Percentiles rank a stretch among this genome's conserved stretches.
These are phyloP conservation scores for Saccharomyces paradoxus DNA, from an alignment of 805 yeast genomes.

Conservation along the genomic window DNA sequence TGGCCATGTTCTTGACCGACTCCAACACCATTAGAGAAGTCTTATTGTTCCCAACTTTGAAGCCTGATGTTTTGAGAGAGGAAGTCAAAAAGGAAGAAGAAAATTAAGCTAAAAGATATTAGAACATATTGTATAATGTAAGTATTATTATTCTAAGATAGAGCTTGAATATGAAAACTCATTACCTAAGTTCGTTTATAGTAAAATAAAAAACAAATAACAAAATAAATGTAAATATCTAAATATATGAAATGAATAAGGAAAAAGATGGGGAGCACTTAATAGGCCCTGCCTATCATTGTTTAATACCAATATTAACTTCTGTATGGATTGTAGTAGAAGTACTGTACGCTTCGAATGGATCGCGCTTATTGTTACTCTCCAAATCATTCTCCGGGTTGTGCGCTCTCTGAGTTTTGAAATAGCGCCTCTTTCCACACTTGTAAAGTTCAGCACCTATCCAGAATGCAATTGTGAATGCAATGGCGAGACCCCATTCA, in stretches of 20 bases:
- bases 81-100: slow-evolving; percentile 26
- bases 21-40: slow-evolving; percentile 97
- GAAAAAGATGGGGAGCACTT: not conserved
- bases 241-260: not conserved
- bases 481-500: slow-evolving; percentile 76
- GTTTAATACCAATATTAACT: slow-evolving; percentile 5
- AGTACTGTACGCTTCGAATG: slow-evolving; percentile 51
- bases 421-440: slow-evolving; percentile 50
- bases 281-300: not conserved
- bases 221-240: not conserved
- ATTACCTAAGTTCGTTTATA: not conserved
- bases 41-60: slow-evolving; percentile 94
- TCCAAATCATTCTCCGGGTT: slow-evolving; percentile 62
- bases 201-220: not conserved
- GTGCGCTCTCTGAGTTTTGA: slow-evolving; percentile 36
- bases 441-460: slow-evolving; percentile 61
- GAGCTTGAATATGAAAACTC: not conserved
- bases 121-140: not conserved
- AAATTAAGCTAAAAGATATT: not conserved
- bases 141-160: not conserved
- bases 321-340: slow-evolving; percentile 38
- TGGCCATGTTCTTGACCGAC: slow-evolving; percentile 95
- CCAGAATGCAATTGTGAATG: slow-evolving; percentile 49
- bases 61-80: slow-evolving; percentile 61
- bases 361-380: slow-evolving; percentile 37